Evolutionary conservation across 2,329 filamentous ascomycete species (phyloP).

Genomic region (Helotiales sp.): DNA sequence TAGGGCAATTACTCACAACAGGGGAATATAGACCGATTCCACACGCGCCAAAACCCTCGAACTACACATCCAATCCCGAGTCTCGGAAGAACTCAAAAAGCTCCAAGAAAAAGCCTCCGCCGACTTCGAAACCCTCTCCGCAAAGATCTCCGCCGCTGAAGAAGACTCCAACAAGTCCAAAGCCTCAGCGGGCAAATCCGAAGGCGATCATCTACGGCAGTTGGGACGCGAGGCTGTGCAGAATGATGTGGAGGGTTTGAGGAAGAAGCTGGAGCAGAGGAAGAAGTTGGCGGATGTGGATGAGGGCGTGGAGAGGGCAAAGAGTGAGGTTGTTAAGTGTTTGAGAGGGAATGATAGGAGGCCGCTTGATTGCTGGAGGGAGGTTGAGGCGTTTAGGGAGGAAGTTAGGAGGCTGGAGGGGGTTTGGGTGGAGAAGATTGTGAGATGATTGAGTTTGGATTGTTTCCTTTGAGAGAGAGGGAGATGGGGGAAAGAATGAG

Average conservation of each 20-base stretch:
- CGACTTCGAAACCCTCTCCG: constrained; percentile 70
- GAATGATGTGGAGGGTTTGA: constrained; percentile 64
- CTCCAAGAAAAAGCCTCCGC: constrained; percentile 73
- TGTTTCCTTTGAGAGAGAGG: background rate
- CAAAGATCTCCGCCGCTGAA: constrained; percentile 57
- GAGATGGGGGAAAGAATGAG: background rate
- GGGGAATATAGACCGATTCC: constrained; percentile 74
- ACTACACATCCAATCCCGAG: constrained; percentile 85
- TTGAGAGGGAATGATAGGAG: constrained; percentile 82
- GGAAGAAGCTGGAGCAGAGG: constrained; percentile 62
- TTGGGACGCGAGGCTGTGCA: constrained; percentile 55
- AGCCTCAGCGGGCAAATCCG: constrained; percentile 30
- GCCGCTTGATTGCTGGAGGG: constrained; percentile 91
- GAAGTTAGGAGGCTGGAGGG: constrained; percentile 88
- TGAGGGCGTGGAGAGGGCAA: constrained; percentile 73
- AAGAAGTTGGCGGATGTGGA: constrained; percentile 73
- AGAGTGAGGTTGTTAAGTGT: constrained; percentile 78
- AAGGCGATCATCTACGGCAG: constrained; percentile 42
- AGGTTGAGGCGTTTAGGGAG: constrained; percentile 88
- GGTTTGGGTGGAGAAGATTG: constrained; percentile 84
- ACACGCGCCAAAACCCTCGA: constrained; percentile 84
- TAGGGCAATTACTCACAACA: constrained; percentile 16
- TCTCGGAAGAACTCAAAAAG: constrained; percentile 81
- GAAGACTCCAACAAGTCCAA: constrained; percentile 18
- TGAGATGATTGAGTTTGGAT: constrained; percentile 49